Conservation (phyloP, 345 rosid species). For the Melaleuca alternifolia region DNA sequence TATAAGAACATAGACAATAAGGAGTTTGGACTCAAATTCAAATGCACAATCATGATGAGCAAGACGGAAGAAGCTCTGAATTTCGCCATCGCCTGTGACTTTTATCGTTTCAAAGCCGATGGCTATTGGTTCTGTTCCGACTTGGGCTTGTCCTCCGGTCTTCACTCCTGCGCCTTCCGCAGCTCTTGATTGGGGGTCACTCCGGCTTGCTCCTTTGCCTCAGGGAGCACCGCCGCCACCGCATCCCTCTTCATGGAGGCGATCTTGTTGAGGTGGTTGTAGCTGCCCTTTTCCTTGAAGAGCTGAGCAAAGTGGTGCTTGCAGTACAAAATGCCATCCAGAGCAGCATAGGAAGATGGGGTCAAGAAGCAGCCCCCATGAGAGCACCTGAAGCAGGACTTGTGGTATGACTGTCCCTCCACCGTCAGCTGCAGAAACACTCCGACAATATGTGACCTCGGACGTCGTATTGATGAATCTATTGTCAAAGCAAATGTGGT, state of each 20-base stretch:
- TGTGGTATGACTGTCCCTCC: conserved; percentile 43
- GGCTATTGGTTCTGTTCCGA: not conserved
- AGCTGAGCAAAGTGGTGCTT: conserved; percentile 44
- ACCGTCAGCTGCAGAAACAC: conserved; percentile 22
- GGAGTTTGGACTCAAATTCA: not conserved
- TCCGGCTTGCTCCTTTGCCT: not conserved
- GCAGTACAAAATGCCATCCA: conserved; percentile 40
- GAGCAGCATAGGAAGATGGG: conserved; percentile 38
- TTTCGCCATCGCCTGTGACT: not conserved
- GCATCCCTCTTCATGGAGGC: conserved; percentile 11
- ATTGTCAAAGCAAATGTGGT: not conserved
- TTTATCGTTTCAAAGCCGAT: not conserved
- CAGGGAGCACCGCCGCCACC: not conserved
- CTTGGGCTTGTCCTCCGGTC: not conserved
- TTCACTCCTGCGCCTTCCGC: not conserved
- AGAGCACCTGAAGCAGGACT: conserved; percentile 45
- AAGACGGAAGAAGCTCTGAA: not conserved
- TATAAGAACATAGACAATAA: not conserved
- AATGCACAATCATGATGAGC: not conserved
- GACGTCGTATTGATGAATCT: not conserved
- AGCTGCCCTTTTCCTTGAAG: conserved; percentile 44
- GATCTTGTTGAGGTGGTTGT: conserved; percentile 22
- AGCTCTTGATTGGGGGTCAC: not conserved
- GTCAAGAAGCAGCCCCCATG: conserved; percentile 41
- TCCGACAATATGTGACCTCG: not conserved